These are phyloP conservation scores for Phytophthora macrochlamydospora DNA, from an alignment of 352 stramenopile species.

Conservation along the genomic window DNA sequence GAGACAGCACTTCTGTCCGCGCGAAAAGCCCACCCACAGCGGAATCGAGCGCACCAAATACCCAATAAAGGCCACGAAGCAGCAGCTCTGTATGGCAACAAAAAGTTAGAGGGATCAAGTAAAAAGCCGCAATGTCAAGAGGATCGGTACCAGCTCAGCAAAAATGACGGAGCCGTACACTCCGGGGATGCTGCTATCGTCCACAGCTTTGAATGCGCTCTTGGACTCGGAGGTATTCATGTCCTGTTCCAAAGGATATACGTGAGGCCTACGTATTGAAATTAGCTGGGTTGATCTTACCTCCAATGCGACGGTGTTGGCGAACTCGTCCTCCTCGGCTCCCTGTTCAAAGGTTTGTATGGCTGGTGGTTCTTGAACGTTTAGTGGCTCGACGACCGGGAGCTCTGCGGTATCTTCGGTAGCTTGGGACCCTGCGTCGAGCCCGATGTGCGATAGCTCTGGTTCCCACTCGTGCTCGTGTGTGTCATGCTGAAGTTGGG, in stretches of 20 bases:
- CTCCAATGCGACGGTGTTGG: slow-evolving; percentile 4
- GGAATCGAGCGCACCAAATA: slow-evolving; percentile 62
- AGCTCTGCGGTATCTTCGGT: slow-evolving; percentile 1
- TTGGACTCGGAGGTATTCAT: slow-evolving; percentile 2
- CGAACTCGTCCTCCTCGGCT: slow-evolving; percentile 40
- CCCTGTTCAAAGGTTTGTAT: slow-evolving; percentile 8
- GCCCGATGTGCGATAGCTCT: background rate
- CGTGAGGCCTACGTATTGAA: background rate
- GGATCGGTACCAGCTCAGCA: slow-evolving; percentile 39
- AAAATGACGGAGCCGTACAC: slow-evolving; percentile 51
- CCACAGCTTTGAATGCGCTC: slow-evolving; percentile 4
- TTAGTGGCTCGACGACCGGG: slow-evolving; percentile 8
- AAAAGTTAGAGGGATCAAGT: background rate
- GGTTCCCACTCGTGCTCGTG: slow-evolving; percentile 2
- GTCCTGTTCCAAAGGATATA: slow-evolving; percentile 3
- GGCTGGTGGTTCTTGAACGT: slow-evolving; percentile 4
- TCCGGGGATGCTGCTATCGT: slow-evolving; percentile 30
- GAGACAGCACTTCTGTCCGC: slow-evolving; percentile 60
- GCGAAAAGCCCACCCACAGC: slow-evolving; percentile 58
- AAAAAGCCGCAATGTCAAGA: background rate
- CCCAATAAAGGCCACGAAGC: slow-evolving; percentile 68
- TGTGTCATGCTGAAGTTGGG: slow-evolving; percentile 9
- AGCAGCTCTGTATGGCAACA: slow-evolving; percentile 40
- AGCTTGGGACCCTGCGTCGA: background rate
- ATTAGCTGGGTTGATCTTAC: slow-evolving; percentile 3